These are phyloP conservation scores for Colletotrichum cuscutae DNA, from an alignment of 2,329 filamentous ascomycete species.

Conservation along the genomic window DNA sequence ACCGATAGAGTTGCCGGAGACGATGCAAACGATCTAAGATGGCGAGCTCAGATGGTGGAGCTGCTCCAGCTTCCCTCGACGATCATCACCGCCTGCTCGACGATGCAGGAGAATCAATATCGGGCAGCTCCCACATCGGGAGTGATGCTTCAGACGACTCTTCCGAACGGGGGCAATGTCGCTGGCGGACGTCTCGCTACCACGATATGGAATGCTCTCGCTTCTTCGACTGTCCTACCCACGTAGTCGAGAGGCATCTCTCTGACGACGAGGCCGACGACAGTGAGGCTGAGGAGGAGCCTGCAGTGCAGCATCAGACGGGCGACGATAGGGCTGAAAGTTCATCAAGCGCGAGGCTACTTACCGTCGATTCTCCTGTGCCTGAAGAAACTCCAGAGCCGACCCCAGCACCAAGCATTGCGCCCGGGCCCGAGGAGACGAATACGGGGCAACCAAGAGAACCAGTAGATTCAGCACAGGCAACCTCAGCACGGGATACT, in stretches of 20 bases:
- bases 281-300: constrained; percentile 12
- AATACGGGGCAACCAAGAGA: constrained; percentile 15
- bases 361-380: not conserved
- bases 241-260: constrained; percentile 51
- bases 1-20: constrained; percentile 5
- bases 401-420: constrained; percentile 30
- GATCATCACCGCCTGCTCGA: constrained; percentile 36
- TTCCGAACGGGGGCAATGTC: constrained; percentile 43
- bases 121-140: constrained; percentile 51
- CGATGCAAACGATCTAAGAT: constrained; percentile 43
- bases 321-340: not conserved
- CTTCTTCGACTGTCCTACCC: constrained; percentile 61
- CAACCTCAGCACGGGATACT: constrained; percentile 30
- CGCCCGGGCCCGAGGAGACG: constrained; percentile 31
- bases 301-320: constrained; percentile 13
- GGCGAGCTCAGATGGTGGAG: constrained; percentile 45
- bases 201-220: constrained; percentile 57
- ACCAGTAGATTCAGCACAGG: constrained; percentile 24
- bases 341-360: not conserved
- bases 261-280: constrained; percentile 43
- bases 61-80: constrained; percentile 37
- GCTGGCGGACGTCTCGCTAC: constrained; percentile 50
- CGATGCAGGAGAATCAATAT: constrained; percentile 38
- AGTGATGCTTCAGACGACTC: constrained; percentile 42
- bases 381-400: constrained; percentile 5